phyloP scores from a whole-genome alignment of 2,329 filamentous ascomycete genomes.

The Claviceps sp. region DNA sequence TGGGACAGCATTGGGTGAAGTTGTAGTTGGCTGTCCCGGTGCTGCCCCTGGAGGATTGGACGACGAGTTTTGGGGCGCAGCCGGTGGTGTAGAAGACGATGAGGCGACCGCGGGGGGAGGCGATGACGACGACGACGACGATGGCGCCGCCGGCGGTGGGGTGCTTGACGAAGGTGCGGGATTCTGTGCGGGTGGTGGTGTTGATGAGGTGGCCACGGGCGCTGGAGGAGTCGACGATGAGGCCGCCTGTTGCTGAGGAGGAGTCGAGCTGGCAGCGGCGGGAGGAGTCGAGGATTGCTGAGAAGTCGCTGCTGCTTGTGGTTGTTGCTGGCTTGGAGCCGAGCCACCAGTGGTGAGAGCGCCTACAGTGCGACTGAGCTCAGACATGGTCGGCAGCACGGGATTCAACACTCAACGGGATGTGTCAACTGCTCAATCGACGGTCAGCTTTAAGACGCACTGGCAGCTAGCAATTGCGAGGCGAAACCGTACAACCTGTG shows the following conservation, averaged over 20 bases:
- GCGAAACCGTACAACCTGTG: no score
- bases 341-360: conserved; percentile 14
- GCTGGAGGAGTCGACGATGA: not conserved
- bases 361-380: not conserved
- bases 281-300: not conserved
- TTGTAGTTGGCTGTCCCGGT: conserved; percentile 6
- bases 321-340: not conserved
- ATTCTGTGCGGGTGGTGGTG: not conserved
- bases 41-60: not conserved
- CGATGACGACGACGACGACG: not conserved
- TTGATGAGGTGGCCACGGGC: not conserved
- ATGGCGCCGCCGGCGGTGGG: not conserved
- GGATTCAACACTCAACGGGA: not conserved
- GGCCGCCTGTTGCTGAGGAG: not conserved
- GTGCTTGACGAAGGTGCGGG: not conserved
- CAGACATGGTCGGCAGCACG: conserved; percentile 4
- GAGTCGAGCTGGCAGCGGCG: not conserved
- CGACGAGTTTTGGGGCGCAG: not conserved
- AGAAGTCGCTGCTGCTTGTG: not conserved
- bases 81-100: not conserved
- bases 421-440: conserved; percentile 17
- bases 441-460: conserved; percentile 4
- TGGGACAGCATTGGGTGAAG: conserved; percentile 2
- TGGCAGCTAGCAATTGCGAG: no score
- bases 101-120: not conserved